Base-by-base conservation (phyloP, 306 rosid genomes). In the Prunus kanzakura region DNA sequence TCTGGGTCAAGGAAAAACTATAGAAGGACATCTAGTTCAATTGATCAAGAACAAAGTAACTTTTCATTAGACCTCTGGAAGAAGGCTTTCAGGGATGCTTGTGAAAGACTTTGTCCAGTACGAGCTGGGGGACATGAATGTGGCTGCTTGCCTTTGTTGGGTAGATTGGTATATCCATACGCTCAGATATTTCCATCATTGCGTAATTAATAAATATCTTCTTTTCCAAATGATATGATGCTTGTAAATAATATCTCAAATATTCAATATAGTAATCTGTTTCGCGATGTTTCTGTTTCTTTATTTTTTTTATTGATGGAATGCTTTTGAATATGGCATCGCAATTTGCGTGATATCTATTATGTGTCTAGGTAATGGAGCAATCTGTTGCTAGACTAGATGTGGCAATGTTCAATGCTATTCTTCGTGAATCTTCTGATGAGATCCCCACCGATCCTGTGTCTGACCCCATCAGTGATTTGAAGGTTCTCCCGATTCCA, bases 331-430 rank as follows among this genome's bases (percentile, higher is more conserved):
- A 72, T 84, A 46, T 68, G 43, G 67, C 56, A 69, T 9, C 70
- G 68, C 71, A 68, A 64, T 67, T 64, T 79, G 13, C 73, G 71
- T 76, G 13, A 29, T 83, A 9, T 56, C 16, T 72, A 19, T 25
- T 51, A 57, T 60, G n/a, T 56, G 29, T 55, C 47, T 55, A 95
- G 99, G 82, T 95, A 82, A 95, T 95, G 99, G 98, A 95, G 89
- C 98, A 95, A 82, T 95, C 92, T 19, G 91, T 92, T 80, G 87
- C 87, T 20, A 91, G 99, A 87, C 80, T 95, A 86, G 98, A 95
- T 87, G 91, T 93, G 80, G 99, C 99, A 16, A 92, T 95, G 96
- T 91, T 95, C 86, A 95, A 95, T 84, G 99, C 99, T 71, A 88
- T 95, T 87, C 99, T 95, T 78, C 98, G 98, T 60, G 93, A 92